Evolutionary conservation across 2,329 filamentous ascomycete species (phyloP), one percentile per base, ranked within the genome.

Genomic region (Didymella lethalis): DNA sequence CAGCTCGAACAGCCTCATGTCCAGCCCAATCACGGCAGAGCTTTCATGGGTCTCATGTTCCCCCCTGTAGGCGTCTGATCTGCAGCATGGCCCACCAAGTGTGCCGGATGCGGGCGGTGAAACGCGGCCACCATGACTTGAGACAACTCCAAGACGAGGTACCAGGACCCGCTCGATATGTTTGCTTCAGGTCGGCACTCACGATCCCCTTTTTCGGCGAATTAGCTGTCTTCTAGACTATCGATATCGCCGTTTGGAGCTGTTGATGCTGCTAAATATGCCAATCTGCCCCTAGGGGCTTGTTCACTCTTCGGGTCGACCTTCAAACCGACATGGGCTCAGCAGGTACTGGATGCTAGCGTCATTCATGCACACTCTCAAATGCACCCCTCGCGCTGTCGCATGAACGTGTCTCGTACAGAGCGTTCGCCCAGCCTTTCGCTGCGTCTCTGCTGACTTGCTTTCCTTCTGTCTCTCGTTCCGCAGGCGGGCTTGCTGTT

Each of bases 321-420:
- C 57, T 64, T 76, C 75, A 77, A 75, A 77, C 74, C 59, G 61
- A 75, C 68, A 69, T 72, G 72, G 73, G 63, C 67, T 69, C 69
- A 72, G 59, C 64, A 65, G 63, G 68, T 66, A 72, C 71, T 67
- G 67, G 71, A 61, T 68, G 59, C 62, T 75, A 75, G 74, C 70
- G 67, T 73, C 54, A 29, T 76, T 75, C 65, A 77, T 77, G 75
- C 75, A 60, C 62, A 63, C 62, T 67, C 63, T 77, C 73, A 76
- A 69, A 75, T 74, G 68, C 70, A 67, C 64, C 63, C 69, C 64
- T 66, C 62, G 50, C 65, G 68, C 69, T 64, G 57, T 66, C 60
- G 68, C 73, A 69, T 71, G 66, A 68, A 69, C 72, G 64, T 73
- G 71, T 72, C 68, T 74, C 68, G 68, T 67, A 64, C 67, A 67